Evolutionary conservation across 192 early-diverging fungal genomes (phyloP).

Genomic region (Dissophora globulifera): DNA sequence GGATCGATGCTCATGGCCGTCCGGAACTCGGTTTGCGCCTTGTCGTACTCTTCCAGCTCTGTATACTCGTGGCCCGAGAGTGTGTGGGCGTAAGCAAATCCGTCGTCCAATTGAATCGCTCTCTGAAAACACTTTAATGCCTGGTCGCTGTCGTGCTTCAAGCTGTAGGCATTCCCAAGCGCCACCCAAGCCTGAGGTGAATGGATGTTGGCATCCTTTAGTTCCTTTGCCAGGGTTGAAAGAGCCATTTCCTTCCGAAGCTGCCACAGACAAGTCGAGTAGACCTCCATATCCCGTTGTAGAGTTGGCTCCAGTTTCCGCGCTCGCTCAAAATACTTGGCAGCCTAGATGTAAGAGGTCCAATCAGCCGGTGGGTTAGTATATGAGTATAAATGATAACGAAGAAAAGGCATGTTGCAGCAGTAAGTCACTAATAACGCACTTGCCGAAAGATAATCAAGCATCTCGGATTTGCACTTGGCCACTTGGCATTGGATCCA

Average conservation of each 20-base stretch:
- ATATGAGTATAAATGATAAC: too few relatives aligned
- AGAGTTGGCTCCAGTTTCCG: constrained; percentile 76
- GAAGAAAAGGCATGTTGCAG: too few relatives aligned
- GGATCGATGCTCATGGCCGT: constrained; percentile 75
- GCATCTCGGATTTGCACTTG: constrained; percentile 54
- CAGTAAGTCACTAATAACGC: too few relatives aligned
- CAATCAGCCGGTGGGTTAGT: too few relatives aligned
- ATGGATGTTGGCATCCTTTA: constrained; percentile 70
- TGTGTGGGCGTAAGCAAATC: constrained; percentile 84
- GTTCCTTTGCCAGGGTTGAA: constrained; percentile 77
- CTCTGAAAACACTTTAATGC: constrained; percentile 83
- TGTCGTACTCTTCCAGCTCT: constrained; percentile 76
- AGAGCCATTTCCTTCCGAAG: constrained; percentile 75
- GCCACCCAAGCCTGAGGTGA: constrained; percentile 87
- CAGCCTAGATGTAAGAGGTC: constrained; percentile 56
- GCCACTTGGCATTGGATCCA: constrained; percentile 57
- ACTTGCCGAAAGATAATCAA: constrained; percentile 50
- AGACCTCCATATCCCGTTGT: constrained; percentile 83
- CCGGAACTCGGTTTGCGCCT: constrained; percentile 78
- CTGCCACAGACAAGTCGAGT: constrained; percentile 90
- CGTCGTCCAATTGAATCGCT: constrained; percentile 75
- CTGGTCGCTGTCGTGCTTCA: constrained; percentile 78
- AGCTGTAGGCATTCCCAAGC: constrained; percentile 77
- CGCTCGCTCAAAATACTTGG: constrained; percentile 61
- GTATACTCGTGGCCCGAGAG: constrained; percentile 87